A percentile compares a stretch with the other conserved stretches of the same genome.
phyloP scores from a whole-genome alignment of 495 filamentous ascomycete genomes.

The Aspergillus hancockii region DNA sequence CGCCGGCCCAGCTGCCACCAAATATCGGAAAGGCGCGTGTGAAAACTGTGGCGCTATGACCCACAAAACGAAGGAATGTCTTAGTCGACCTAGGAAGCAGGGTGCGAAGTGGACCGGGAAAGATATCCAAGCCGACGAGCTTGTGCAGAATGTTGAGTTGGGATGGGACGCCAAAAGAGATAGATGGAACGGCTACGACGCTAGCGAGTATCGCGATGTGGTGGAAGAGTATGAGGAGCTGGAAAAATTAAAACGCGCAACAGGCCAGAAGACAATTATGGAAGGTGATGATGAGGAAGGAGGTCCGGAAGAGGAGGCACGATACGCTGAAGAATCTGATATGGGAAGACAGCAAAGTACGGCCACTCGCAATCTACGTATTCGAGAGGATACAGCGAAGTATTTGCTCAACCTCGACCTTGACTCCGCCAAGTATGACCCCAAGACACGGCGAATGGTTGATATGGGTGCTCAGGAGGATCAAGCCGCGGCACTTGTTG shows the following conservation, averaged over 20 bases:
- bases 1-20: slow-evolving; percentile 80
- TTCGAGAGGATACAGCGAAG: slow-evolving; percentile 98
- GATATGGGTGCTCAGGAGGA: slow-evolving; percentile 82
- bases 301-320: slow-evolving; percentile 62
- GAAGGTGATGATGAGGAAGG: slow-evolving; percentile 57
- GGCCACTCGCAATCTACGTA: slow-evolving; percentile 83
- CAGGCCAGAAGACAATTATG: slow-evolving; percentile 49
- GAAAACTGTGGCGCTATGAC: slow-evolving; percentile 98
- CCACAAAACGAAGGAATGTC: slow-evolving; percentile 91
- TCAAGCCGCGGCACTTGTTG: slow-evolving; percentile 82
- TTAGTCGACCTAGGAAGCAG: slow-evolving; percentile 83
- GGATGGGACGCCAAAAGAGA: slow-evolving; percentile 99
- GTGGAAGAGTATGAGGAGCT: slow-evolving; percentile 85
- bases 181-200: slow-evolving; percentile 95
- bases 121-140: slow-evolving; percentile 90
- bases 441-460: slow-evolving; percentile 93
- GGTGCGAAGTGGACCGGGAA: slow-evolving; percentile 92
- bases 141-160: slow-evolving; percentile 78
- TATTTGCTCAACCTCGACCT: slow-evolving; percentile 93
- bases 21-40: slow-evolving; percentile 96
- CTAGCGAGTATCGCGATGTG: slow-evolving; percentile 79
- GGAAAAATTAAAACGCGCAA: slow-evolving; percentile 72
- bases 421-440: slow-evolving; percentile 97
- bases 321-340: slow-evolving; percentile 95
- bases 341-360: slow-evolving; percentile 91